Conservation (phyloP, 2,329 filamentous ascomycete genomes). For the Stromatinia cepivora region DNA sequence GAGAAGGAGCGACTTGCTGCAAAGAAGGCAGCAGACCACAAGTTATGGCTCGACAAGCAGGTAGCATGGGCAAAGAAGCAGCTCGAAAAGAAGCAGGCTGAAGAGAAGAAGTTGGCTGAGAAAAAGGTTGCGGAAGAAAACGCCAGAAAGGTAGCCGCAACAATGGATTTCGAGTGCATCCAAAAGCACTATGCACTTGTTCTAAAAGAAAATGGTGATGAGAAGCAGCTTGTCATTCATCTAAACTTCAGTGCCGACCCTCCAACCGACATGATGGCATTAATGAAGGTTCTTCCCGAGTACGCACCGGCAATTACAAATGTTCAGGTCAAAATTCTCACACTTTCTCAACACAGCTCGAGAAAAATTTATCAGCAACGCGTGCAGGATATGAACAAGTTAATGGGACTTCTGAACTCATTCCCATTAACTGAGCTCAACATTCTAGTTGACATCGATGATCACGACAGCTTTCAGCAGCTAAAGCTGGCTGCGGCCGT, state of each 20-base stretch:
- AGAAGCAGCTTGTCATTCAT: background rate
- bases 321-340: background rate
- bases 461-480: background rate
- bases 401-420: background rate
- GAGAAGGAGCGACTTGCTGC: background rate
- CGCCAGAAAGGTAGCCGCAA: background rate
- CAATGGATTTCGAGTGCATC: background rate
- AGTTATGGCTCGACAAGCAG: background rate
- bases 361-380: background rate
- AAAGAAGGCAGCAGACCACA: background rate
- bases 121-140: background rate
- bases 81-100: background rate
- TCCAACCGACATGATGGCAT: background rate
- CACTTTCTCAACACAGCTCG: background rate
- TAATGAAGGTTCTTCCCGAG: background rate
- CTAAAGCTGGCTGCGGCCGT: background rate
- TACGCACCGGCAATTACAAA: background rate
- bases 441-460: background rate
- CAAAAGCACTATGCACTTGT: background rate
- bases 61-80: background rate
- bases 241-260: background rate
- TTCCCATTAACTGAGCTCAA: background rate
- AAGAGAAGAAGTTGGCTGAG: background rate
- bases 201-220: background rate
- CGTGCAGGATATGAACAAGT: background rate